phyloP scores from a whole-genome alignment of 192 early-diverging fungal genomes.

The Rhizophagus prolifer region DNA sequence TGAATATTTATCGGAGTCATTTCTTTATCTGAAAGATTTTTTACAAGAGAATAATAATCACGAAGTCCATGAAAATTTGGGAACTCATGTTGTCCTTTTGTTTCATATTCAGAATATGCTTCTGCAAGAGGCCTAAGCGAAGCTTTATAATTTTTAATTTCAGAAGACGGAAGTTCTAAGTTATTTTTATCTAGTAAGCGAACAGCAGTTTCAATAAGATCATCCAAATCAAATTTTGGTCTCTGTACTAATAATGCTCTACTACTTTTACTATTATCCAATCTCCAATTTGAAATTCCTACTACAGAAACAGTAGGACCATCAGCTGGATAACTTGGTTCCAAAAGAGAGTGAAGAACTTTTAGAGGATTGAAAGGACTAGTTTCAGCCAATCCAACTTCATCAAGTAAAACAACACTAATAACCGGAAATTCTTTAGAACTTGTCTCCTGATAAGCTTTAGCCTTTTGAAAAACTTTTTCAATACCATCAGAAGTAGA shows the following conservation, averaged over 20 bases:
- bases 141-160: not conserved
- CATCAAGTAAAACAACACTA: constrained; percentile 34
- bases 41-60: constrained; percentile 28
- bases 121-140: constrained; percentile 5
- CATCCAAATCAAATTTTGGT: constrained; percentile 25
- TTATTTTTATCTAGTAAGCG: not conserved
- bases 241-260: constrained; percentile 32
- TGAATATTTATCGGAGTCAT: constrained; percentile 14
- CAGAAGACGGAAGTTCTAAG: not conserved
- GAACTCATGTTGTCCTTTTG: constrained; percentile 10
- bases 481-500: constrained; percentile 34
- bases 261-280: constrained; percentile 30
- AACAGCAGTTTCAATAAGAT: constrained; percentile 21
- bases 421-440: constrained; percentile 26
- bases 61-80: constrained; percentile 32
- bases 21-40: not conserved
- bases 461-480: constrained; percentile 32
- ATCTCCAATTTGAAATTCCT: constrained; percentile 33
- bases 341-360: constrained; percentile 11
- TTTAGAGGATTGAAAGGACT: constrained; percentile 27
- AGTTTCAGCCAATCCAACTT: constrained; percentile 32
- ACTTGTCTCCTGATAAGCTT: constrained; percentile 25
- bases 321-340: constrained; percentile 26
- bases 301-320: constrained; percentile 25
- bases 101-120: constrained; percentile 28